Evolutionary conservation across 139 green algal genomes (phyloP), one percentile per base, ranked within the genome.

Genomic region (Chlorella vulgaris): DNA sequence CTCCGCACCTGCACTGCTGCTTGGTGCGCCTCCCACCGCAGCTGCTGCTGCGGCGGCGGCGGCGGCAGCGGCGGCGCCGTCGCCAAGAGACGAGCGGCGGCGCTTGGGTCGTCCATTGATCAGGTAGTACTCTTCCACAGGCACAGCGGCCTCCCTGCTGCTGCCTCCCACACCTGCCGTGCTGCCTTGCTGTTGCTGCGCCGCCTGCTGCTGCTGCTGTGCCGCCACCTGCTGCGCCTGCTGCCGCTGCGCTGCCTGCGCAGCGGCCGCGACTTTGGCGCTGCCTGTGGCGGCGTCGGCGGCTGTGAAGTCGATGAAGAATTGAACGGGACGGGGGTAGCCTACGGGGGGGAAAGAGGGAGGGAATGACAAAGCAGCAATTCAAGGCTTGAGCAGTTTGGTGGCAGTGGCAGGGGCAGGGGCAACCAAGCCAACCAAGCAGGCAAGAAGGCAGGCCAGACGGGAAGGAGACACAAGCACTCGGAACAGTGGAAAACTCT

Each of bases 91-190:
- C 50, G 50, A 29, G 35, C 82, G 74, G 35, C 82, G 74, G 13
- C 82, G 74, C 77, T 86, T 86, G 78, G 82, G 82, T 13, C 82
- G 43, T 7, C 82, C 82, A 31, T 86, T 86, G 82, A 86, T 86
- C 4, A 86, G 35, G 63, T 86, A 86, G 31, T 58, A 86, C 50
- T 86, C 73, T 2, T 42, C 39, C 18, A 73, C 53, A 0, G 35
- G 4, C 33, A 35, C 58, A 36, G 38, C 42, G 33, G 62, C 19
- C 71, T 21, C 53, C 21, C 19, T 35, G 43, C 6, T 7, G 35
- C 71, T 80, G 62, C 38, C 33, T 13, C 70, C 24, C 4, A 26
- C 38, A 26, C 71, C 35, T 15, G 10, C 38, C 31, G 74, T 18
- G 10, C 5, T 58, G 47, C 15, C 58, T 22, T 29, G 7, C 26